phyloP scores from a whole-genome alignment of 331 rosid species.

The Rhamnella rubrinervis region DNA sequence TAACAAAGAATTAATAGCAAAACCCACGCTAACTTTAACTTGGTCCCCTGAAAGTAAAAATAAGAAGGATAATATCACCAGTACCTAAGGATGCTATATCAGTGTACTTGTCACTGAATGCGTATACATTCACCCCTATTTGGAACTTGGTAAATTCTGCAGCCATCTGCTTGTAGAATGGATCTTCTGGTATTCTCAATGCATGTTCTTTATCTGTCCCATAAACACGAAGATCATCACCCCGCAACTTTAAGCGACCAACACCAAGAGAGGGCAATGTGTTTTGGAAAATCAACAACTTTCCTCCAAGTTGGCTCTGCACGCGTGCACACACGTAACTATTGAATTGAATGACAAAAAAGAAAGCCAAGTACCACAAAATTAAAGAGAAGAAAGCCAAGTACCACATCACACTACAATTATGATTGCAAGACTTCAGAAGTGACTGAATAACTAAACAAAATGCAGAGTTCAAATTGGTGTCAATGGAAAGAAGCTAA shows the following conservation, averaged over 20 bases:
- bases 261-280: constrained; percentile 94
- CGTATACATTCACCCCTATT: constrained; percentile 76
- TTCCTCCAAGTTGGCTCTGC: constrained; percentile 97
- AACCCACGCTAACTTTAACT: background rate
- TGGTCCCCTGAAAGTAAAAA: background rate
- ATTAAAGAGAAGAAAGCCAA: background rate
- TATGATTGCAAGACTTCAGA: background rate
- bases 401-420: constrained; percentile 6
- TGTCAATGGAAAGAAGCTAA: constrained; percentile 16
- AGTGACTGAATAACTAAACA: constrained; percentile 5
- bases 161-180: constrained; percentile 99
- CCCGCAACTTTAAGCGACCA: constrained; percentile 95
- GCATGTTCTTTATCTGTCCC: constrained; percentile 94
- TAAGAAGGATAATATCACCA: constrained; percentile 1
- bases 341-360: constrained; percentile 16
- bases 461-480: constrained; percentile 18
- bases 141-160: constrained; percentile 96
- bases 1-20: background rate
- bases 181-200: constrained; percentile 89
- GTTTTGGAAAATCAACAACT: constrained; percentile 90
- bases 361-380: constrained; percentile 6
- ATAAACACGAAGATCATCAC: constrained; percentile 89
- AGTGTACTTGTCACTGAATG: constrained; percentile 96
- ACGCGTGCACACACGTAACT: constrained; percentile 13
- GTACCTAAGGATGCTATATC: constrained; percentile 97